These are phyloP conservation scores for Eucommia ulmoides DNA, from an alignment of 257 asterid species.

Conservation along the genomic window DNA sequence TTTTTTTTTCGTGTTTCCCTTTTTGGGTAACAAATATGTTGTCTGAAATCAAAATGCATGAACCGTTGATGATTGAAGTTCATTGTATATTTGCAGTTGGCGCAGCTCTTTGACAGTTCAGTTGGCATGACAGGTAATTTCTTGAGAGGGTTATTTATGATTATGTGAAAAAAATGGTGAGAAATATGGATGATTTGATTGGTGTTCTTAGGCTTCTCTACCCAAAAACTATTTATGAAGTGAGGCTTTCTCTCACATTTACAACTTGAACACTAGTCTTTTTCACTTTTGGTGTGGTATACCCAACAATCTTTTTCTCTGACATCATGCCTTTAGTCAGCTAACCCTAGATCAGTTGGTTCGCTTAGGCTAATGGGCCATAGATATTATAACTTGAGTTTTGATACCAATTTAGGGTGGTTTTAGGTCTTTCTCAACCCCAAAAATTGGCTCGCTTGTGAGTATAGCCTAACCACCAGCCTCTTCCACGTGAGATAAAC, in stretches of 20 bases:
- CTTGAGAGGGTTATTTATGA: background rate
- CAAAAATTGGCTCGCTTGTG: background rate
- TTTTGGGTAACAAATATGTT: background rate
- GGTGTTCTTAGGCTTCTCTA: background rate
- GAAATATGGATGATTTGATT: background rate
- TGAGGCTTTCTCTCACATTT: too few species aligned
- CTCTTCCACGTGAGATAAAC: too few species aligned
- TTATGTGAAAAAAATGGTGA: too few species aligned
- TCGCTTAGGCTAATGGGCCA: too few species aligned
- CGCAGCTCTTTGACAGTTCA: conserved; percentile 67
- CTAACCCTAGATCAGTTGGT: too few species aligned
- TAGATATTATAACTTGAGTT: too few species aligned
- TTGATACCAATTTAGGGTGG: background rate
- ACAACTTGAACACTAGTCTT: too few species aligned
- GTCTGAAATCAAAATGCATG: background rate
- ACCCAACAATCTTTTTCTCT: too few species aligned
- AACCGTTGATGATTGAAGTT: background rate
- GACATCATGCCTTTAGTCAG: too few species aligned
- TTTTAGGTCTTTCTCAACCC: background rate
- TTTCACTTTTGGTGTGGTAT: too few species aligned
- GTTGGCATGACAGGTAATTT: conserved; percentile 79
- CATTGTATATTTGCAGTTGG: conserved; percentile 39
- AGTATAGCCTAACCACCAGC: too few species aligned
- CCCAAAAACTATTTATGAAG: background rate
- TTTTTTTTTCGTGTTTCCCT: too few species aligned